A percentile compares a stretch with the other conserved stretches of the same genome.
Evolutionary conservation across 2,329 filamentous ascomycete species (phyloP).

Genomic region (Blastomyces parvus): DNA sequence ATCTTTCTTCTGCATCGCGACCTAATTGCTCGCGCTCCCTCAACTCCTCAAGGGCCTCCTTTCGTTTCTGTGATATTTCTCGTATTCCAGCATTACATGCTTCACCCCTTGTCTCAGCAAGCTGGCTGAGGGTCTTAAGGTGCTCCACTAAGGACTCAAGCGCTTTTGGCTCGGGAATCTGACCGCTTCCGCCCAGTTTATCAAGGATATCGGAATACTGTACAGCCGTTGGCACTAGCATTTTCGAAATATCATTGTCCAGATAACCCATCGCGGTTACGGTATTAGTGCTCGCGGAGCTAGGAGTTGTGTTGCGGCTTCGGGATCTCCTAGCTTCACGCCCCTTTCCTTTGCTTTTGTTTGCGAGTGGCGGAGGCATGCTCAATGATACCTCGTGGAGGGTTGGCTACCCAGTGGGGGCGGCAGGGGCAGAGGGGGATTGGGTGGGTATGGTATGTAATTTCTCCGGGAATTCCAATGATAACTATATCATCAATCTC

Average conservation of each 20-base stretch:
- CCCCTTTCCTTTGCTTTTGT: slow-evolving; percentile 45
- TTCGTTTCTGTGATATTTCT: slow-evolving; percentile 49
- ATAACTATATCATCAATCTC: background rate
- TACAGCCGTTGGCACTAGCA: slow-evolving; percentile 39
- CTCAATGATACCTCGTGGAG: slow-evolving; percentile 4
- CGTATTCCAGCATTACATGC: slow-evolving; percentile 52
- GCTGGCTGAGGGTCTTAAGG: slow-evolving; percentile 47
- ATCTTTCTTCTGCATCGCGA: slow-evolving; percentile 42
- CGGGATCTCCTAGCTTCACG: slow-evolving; percentile 46
- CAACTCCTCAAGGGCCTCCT: slow-evolving; percentile 47
- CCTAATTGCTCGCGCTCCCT: slow-evolving; percentile 40
- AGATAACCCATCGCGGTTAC: slow-evolving; percentile 42
- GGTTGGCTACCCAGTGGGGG: background rate
- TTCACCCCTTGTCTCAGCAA: slow-evolving; percentile 48
- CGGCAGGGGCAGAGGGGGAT: background rate
- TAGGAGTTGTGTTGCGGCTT: slow-evolving; percentile 56
- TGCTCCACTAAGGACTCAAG: slow-evolving; percentile 44
- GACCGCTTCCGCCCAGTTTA: slow-evolving; percentile 40
- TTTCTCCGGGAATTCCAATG: too few species aligned
- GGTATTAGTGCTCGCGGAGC: slow-evolving; percentile 43
- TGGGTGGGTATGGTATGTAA: background rate
- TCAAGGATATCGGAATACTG: slow-evolving; percentile 53
- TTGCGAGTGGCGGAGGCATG: slow-evolving; percentile 36
- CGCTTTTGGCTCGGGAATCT: slow-evolving; percentile 40
- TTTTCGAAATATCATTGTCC: slow-evolving; percentile 42